Evolutionary conservation across 768 basidiomycete genomes (phyloP).

Genomic region (Calocera viscosa): DNA sequence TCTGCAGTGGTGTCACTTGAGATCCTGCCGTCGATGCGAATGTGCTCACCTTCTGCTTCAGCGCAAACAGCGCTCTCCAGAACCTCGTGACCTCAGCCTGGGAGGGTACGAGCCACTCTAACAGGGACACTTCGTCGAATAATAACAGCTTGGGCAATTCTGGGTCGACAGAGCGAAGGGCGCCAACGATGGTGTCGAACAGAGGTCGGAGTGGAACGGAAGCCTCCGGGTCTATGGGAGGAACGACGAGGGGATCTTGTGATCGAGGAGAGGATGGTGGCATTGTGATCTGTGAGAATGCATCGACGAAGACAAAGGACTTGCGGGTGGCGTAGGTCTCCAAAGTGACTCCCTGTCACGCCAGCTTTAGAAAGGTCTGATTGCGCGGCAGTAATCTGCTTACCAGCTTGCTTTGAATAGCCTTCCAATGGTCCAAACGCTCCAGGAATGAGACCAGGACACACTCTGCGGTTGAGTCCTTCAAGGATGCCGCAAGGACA

Average conservation of each 20-base stretch:
- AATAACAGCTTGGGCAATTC: not conserved
- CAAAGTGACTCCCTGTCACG: not conserved
- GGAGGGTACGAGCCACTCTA: not conserved
- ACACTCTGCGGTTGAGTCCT: not conserved
- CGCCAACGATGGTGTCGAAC: not conserved
- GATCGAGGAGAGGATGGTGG: not conserved
- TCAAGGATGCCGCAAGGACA: not conserved
- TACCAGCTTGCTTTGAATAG: not conserved
- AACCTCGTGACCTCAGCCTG: not conserved
- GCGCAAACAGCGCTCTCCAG: not conserved
- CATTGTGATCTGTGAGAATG: not conserved
- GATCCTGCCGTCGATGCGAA: not conserved
- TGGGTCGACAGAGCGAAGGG: not conserved
- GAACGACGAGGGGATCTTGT: not conserved
- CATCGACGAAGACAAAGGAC: slow-evolving; percentile 1
- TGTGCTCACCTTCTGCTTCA: not conserved
- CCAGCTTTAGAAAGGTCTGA: not conserved
- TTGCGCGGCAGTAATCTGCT: no score
- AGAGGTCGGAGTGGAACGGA: not conserved
- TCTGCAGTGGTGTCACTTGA: not conserved
- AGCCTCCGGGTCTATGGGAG: not conserved
- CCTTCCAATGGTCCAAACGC: not conserved
- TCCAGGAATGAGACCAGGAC: not conserved
- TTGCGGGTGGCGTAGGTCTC: not conserved
- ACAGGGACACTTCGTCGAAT: not conserved